phyloP scores from a whole-genome alignment of 179 eudicot genomes.

The Silene noctiflora region DNA sequence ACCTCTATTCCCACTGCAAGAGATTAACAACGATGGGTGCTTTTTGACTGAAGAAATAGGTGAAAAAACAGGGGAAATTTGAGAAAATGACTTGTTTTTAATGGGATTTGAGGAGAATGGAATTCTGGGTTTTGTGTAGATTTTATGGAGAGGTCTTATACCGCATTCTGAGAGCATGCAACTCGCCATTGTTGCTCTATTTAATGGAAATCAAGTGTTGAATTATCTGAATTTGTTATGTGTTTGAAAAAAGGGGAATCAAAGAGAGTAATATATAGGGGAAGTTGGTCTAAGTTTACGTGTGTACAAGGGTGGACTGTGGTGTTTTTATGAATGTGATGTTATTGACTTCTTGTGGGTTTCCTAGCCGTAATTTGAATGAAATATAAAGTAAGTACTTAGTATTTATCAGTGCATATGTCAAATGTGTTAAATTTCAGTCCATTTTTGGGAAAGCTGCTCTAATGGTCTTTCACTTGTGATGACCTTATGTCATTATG shows the following conservation, averaged over 20 bases:
- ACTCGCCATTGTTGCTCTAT: constrained; percentile 45
- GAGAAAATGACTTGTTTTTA: constrained; percentile 9
- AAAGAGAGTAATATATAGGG: neutral
- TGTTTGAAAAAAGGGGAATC: too few relatives aligned
- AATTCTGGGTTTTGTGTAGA: constrained; percentile 50
- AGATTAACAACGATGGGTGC: constrained; percentile 24
- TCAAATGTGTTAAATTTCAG: neutral
- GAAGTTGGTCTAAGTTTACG: neutral
- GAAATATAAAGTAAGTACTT: neutral
- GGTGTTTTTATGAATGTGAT: neutral
- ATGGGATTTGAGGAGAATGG: constrained; percentile 27
- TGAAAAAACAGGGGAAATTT: constrained; percentile 15
- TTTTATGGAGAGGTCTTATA: constrained; percentile 52
- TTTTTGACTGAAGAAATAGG: too few relatives aligned
- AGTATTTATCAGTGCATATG: neutral
- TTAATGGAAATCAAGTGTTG: too few relatives aligned
- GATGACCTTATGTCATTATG: neutral
- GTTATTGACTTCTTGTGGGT: neutral
- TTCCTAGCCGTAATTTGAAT: neutral
- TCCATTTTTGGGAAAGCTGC: constrained; percentile 1
- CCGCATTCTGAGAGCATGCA: constrained; percentile 76
- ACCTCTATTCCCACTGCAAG: constrained; percentile 27
- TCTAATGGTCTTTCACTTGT: neutral
- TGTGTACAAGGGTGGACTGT: neutral
- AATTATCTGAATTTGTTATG: too few relatives aligned